Evolutionary conservation across 2,329 filamentous ascomycete genomes (phyloP).

Genomic region (Aquanectria penicillioides): DNA sequence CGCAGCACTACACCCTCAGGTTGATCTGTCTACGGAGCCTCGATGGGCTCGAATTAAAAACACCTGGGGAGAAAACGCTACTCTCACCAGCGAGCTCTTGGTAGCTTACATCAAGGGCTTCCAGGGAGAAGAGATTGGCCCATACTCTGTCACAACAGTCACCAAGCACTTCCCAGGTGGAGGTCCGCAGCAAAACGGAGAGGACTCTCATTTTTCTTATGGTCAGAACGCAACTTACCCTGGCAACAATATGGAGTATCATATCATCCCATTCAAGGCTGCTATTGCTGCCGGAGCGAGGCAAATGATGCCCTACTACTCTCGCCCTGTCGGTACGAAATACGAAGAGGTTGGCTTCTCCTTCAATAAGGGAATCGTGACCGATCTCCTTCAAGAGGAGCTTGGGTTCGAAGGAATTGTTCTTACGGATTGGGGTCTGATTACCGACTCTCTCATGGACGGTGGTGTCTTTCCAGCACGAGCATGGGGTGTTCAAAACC

Average conservation of each 20-base stretch:
- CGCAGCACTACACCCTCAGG: slow-evolving; percentile 59
- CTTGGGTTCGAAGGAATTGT: slow-evolving; percentile 62
- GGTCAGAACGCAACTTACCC: slow-evolving; percentile 63
- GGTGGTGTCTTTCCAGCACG: slow-evolving; percentile 58
- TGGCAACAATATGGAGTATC: slow-evolving; percentile 60
- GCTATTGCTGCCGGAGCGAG: slow-evolving; percentile 59
- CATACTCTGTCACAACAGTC: slow-evolving; percentile 56
- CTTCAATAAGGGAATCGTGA: slow-evolving; percentile 61
- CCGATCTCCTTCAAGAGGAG: slow-evolving; percentile 55
- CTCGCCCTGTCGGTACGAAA: slow-evolving; percentile 55
- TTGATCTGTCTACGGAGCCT: slow-evolving; percentile 62
- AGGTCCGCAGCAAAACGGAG: slow-evolving; percentile 58
- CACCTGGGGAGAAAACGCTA: slow-evolving; percentile 61
- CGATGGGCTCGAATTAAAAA: slow-evolving; percentile 58
- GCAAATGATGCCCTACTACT: slow-evolving; percentile 65
- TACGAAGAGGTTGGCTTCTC: slow-evolving; percentile 58
- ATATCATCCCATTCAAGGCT: slow-evolving; percentile 60
- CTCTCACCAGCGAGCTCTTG: slow-evolving; percentile 49
- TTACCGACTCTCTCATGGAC: slow-evolving; percentile 54
- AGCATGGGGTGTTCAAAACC: slow-evolving; percentile 59
- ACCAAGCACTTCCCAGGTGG: slow-evolving; percentile 66
- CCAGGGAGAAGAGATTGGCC: slow-evolving; percentile 55
- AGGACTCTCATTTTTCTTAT: slow-evolving; percentile 63
- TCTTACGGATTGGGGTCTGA: slow-evolving; percentile 60
- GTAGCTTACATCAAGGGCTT: slow-evolving; percentile 59